phyloP scores from a whole-genome alignment of 2,329 filamentous ascomycete species.

The Madurella fahalii region DNA sequence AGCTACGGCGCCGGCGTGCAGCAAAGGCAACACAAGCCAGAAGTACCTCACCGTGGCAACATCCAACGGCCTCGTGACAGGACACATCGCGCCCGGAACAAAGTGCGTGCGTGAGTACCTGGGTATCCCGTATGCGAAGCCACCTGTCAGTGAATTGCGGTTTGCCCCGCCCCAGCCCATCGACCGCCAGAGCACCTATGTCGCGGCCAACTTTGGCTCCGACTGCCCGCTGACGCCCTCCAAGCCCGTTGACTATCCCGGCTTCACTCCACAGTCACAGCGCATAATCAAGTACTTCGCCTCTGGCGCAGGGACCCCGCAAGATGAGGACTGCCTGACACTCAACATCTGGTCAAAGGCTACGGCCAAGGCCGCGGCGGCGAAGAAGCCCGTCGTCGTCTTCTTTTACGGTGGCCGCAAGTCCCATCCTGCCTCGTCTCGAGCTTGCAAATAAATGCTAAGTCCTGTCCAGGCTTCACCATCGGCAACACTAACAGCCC shows the following conservation, averaged over 20 bases:
- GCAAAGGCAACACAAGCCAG: not conserved
- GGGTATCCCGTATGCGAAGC: conserved; percentile 29
- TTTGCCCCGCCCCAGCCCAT: conserved; percentile 25
- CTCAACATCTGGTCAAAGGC: conserved; percentile 29
- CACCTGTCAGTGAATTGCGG: conserved; percentile 24
- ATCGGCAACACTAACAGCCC: conserved; percentile 28
- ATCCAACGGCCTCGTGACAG: conserved; percentile 33
- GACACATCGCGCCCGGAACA: conserved; percentile 31
- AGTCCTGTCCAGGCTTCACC: conserved; percentile 15
- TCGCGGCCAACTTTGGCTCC: conserved; percentile 27
- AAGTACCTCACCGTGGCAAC: conserved; percentile 18
- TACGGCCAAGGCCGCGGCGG: conserved; percentile 10
- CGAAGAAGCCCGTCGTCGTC: conserved; percentile 19
- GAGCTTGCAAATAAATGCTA: not conserved
- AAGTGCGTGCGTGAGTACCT: conserved; percentile 32
- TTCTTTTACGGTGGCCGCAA: conserved; percentile 29
- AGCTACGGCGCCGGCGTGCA: not conserved
- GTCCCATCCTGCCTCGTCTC: not conserved
- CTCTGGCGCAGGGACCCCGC: conserved; percentile 29
- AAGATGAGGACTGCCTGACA: conserved; percentile 24
- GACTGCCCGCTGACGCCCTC: conserved; percentile 19
- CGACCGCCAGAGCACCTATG: conserved; percentile 9
- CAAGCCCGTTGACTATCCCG: conserved; percentile 16
- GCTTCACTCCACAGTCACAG: conserved; percentile 31
- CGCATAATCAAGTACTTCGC: conserved; percentile 20